These are phyloP conservation scores for Atractiella rhizophila DNA, from an alignment of 768 basidiomycete species.

Conservation along the genomic window DNA sequence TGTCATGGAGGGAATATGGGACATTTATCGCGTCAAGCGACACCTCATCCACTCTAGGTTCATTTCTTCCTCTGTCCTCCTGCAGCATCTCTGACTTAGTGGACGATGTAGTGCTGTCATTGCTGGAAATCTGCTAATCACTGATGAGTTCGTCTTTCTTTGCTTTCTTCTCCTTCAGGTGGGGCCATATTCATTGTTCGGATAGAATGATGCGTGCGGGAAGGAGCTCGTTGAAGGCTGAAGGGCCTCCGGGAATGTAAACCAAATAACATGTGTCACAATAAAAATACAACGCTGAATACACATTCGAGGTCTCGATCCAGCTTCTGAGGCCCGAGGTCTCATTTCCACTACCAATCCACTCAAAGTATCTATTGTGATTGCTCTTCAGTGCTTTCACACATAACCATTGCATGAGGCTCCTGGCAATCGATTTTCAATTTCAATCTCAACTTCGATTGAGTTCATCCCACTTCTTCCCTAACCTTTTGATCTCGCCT, in stretches of 20 bases:
- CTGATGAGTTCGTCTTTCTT: slow-evolving; percentile 58
- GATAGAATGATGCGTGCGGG: slow-evolving; percentile 5
- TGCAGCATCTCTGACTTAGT: slow-evolving; percentile 14
- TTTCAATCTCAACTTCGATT: too few species aligned
- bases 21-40: slow-evolving; percentile 93
- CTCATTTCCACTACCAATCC: too few species aligned
- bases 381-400: too few species aligned
- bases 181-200: not conserved
- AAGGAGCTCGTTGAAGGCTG: slow-evolving; percentile 10
- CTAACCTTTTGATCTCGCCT: too few species aligned
- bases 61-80: slow-evolving; percentile 11
- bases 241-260: slow-evolving; percentile 4
- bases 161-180: not conserved
- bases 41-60: slow-evolving; percentile 85
- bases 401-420: too few species aligned
- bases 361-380: too few species aligned
- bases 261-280: not conserved
- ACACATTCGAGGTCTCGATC: too few species aligned
- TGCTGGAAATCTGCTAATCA: slow-evolving; percentile 77
- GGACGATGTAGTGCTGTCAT: slow-evolving; percentile 28
- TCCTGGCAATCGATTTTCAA: too few species aligned
- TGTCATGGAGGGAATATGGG: slow-evolving; percentile 87
- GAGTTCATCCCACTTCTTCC: too few species aligned
- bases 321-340: too few species aligned
- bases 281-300: too few species aligned